These are phyloP conservation scores for Schrenkiella parvula DNA, from an alignment of 345 rosid genomes.

Conservation along the genomic window DNA sequence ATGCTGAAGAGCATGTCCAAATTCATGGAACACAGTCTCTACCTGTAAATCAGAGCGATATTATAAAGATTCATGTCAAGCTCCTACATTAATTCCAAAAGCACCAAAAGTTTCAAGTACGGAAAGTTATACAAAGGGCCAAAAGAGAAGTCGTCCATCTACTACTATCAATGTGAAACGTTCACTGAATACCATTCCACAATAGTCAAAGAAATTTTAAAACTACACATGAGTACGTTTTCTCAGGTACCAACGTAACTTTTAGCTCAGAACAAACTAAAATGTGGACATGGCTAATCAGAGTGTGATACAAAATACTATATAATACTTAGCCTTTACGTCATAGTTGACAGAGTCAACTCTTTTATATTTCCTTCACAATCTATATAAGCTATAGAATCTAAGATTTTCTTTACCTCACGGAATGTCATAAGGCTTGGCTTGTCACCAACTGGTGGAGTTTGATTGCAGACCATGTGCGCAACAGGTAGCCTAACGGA, in stretches of 20 bases:
- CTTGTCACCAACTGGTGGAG: slow-evolving; percentile 90
- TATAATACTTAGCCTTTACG: not conserved
- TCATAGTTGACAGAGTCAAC: not conserved
- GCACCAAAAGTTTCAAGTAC: not conserved
- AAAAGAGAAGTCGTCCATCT: not conserved
- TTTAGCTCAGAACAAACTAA: not conserved
- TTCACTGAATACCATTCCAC: not conserved
- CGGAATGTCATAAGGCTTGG: slow-evolving; percentile 97
- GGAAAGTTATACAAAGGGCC: slow-evolving; percentile 1
- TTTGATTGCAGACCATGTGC: slow-evolving; percentile 95
- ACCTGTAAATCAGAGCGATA: slow-evolving; percentile 46
- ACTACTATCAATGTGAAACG: not conserved
- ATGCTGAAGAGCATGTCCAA: slow-evolving; percentile 98
- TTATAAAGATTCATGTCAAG: slow-evolving; percentile 10
- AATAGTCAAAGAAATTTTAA: not conserved
- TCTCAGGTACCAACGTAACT: not conserved
- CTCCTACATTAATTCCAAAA: not conserved
- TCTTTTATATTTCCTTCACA: not conserved
- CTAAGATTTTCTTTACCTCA: slow-evolving; percentile 48
- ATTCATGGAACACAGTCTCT: slow-evolving; percentile 97
- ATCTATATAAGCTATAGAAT: not conserved
- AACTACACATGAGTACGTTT: not conserved
- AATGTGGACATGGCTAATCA: not conserved
- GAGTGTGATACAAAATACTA: not conserved
- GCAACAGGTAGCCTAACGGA: slow-evolving; percentile 51